Evolutionary conservation across 2,329 filamentous ascomycete species (phyloP).

Genomic region (Didymella lethalis): DNA sequence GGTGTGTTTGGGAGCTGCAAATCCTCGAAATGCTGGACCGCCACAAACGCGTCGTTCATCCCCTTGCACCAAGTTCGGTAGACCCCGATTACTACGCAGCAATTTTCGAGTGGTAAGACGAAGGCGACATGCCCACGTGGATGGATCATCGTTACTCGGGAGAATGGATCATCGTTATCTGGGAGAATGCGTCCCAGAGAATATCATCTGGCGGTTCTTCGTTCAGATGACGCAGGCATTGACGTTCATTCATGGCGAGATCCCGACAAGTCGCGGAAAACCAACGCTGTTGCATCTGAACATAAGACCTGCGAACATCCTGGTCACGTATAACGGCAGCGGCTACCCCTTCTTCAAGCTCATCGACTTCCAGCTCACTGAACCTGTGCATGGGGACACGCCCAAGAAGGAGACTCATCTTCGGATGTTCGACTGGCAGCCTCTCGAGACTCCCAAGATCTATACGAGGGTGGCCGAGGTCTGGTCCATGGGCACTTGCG

Average conservation of each 20-base stretch:
- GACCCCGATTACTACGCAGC: conserved; percentile 18
- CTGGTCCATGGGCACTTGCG: conserved; percentile 44
- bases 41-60: conserved; percentile 33
- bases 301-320: conserved; percentile 43
- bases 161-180: conserved; percentile 21
- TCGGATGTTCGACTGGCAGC: conserved; percentile 37
- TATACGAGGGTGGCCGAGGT: conserved; percentile 40
- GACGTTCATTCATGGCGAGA: conserved; percentile 34
- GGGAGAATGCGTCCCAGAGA: conserved; percentile 37
- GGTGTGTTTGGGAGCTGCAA: conserved; percentile 25
- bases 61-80: conserved; percentile 19
- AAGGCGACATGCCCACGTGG: conserved; percentile 36
- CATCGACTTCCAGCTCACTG: conserved; percentile 36
- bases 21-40: conserved; percentile 24
- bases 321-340: conserved; percentile 33
- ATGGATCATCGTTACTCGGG: conserved; percentile 20
- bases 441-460: conserved; percentile 42
- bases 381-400: conserved; percentile 4
- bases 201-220: conserved; percentile 40
- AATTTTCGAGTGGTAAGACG: conserved; percentile 32
- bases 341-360: conserved; percentile 41
- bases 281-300: conserved; percentile 31
- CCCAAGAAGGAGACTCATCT: not conserved
- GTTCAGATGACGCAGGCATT: conserved; percentile 41
- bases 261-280: conserved; percentile 16